phyloP scores from a whole-genome alignment of 768 basidiomycete genomes.

The Tylopilus plumbeoviolaceoides region DNA sequence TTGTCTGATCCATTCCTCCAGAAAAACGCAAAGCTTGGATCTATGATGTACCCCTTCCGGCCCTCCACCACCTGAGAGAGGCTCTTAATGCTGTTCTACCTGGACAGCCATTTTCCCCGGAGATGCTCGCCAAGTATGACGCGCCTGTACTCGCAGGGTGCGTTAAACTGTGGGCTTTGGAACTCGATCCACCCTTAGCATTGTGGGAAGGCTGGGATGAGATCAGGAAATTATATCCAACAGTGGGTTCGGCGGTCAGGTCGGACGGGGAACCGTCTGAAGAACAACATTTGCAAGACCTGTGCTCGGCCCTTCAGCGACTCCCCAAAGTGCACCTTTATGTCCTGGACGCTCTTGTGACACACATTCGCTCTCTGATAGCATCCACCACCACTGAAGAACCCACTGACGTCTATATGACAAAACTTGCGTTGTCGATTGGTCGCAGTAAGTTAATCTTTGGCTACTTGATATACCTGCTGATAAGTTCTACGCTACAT shows the following conservation, averaged over 20 bases:
- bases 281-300: slow-evolving; percentile 58
- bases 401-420: slow-evolving; percentile 71
- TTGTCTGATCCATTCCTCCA: slow-evolving; percentile 20
- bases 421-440: slow-evolving; percentile 84
- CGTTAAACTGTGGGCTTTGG: slow-evolving; percentile 88
- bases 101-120: slow-evolving; percentile 41
- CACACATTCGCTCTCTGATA: slow-evolving; percentile 72
- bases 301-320: slow-evolving; percentile 60
- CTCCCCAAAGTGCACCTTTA: slow-evolving; percentile 77
- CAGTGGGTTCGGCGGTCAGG: slow-evolving; percentile 54
- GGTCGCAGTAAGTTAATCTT: slow-evolving; percentile 64
- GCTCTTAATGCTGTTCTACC: slow-evolving; percentile 68
- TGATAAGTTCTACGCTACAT: slow-evolving; percentile 2
- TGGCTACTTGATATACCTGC: not conserved
- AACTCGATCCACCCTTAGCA: slow-evolving; percentile 82
- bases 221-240: slow-evolving; percentile 80
- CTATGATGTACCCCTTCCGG: slow-evolving; percentile 84
- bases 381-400: slow-evolving; percentile 68
- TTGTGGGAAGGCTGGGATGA: slow-evolving; percentile 93
- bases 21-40: slow-evolving; percentile 93
- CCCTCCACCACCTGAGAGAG: slow-evolving; percentile 83
- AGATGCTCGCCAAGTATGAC: slow-evolving; percentile 72
- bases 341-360: slow-evolving; percentile 73
- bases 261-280: slow-evolving; percentile 50
- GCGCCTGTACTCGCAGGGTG: slow-evolving; percentile 81